Base-by-base conservation (phyloP, 352 stramenopile species). In the Globisporangium echinulatum region DNA sequence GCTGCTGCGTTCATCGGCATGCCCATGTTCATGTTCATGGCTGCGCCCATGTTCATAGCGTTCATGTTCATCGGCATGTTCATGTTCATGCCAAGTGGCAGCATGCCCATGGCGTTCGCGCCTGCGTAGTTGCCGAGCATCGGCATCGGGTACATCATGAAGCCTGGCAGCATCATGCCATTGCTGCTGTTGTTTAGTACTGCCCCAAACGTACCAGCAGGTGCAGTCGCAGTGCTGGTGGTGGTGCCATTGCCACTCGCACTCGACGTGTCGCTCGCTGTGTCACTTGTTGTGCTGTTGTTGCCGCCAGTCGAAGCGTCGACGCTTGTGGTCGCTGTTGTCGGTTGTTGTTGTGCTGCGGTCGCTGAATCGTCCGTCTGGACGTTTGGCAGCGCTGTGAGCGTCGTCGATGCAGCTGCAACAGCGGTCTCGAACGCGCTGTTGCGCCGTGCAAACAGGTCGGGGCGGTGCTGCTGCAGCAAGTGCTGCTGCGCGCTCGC, bases 71-170 rank as follows among this genome's bases (percentile, higher is more conserved):
- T 73, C 2, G 62, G 50, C 5, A 77, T 58, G 39, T 71, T 63
- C 40, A 44, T 44, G 7, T 61, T 44, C 66, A 68, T 63, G 5
- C 69, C 69, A 65, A 88, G 74, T n/a, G 60, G 60, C 72, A 85
- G 64, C 37, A 77, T 61, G 17, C 49, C 49, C 56, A 79, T 76
- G 1, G 71, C 49, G 44, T 65, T 61, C 61, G 69, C 62, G 38
- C 7, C 7, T 13, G 79, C 65, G 36, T 72, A 82, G 56, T 78
- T 82, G 55, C 75, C 75, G 78, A 92, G 88, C 80, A 92, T 90
- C 37, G 72, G 77, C 70, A 83, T 80, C 52, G 77, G 67, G 56
- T 90, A 91, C 82, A 92, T 89, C 73, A 93, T 85, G 56, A 93
- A 91, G 38, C 81, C 77, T 25, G 85, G 85, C 68, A 90, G 81